phyloP scores from a whole-genome alignment of 768 basidiomycete species.

The Lactarius vividus region DNA sequence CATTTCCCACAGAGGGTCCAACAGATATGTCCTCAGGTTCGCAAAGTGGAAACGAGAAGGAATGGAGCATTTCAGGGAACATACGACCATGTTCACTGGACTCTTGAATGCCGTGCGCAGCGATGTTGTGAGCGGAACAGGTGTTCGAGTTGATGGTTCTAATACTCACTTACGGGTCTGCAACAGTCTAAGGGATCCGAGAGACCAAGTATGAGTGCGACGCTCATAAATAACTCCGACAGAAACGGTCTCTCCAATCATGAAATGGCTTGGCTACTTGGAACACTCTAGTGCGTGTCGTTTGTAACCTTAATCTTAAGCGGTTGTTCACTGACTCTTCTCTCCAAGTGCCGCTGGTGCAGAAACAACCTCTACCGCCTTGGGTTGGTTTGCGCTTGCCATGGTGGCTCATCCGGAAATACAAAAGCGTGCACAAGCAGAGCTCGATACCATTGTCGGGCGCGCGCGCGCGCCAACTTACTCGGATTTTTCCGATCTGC shows the following conservation, averaged over 20 bases:
- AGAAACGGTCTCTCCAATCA: slow-evolving; percentile 18
- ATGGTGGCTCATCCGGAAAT: slow-evolving; percentile 25
- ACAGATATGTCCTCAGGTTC: slow-evolving; percentile 5
- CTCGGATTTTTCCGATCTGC: slow-evolving; percentile 1
- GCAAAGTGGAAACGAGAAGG: slow-evolving; percentile 31
- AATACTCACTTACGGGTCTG: neutral
- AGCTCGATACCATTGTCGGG: slow-evolving; percentile 10
- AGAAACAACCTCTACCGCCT: slow-evolving; percentile 9
- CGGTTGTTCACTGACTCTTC: neutral
- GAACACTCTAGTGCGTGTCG: slow-evolving; percentile 17
- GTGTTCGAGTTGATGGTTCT: neutral
- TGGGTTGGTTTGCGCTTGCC: slow-evolving; percentile 18
- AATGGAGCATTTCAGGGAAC: slow-evolving; percentile 6
- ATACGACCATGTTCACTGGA: slow-evolving; percentile 22
- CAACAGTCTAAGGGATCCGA: slow-evolving; percentile 11
- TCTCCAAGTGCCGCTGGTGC: neutral
- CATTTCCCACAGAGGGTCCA: no score
- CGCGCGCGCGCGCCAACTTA: slow-evolving; percentile 6
- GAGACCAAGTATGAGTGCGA: slow-evolving; percentile 11
- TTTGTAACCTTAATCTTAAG: neutral
- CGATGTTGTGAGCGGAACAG: slow-evolving; percentile 13
- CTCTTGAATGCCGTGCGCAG: slow-evolving; percentile 18
- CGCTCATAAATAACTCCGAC: slow-evolving; percentile 13
- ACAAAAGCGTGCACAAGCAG: slow-evolving; percentile 17
- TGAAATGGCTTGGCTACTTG: slow-evolving; percentile 25